These are phyloP conservation scores for Butyriboletus appendiculatus DNA, from an alignment of 1,284 basidiomycete genomes.

Conservation along the genomic window DNA sequence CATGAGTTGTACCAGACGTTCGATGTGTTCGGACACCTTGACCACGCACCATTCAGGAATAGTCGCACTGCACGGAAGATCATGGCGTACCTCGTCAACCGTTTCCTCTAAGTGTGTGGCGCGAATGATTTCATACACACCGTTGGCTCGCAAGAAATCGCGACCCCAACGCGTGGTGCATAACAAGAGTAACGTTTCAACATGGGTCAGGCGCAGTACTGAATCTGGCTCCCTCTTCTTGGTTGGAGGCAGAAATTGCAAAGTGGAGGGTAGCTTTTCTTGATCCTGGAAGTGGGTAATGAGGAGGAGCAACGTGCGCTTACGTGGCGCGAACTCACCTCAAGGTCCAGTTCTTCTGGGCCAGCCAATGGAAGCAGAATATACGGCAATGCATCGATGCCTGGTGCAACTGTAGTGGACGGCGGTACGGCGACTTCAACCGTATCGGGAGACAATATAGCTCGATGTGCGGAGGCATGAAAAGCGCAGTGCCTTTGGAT, in stretches of 20 bases:
- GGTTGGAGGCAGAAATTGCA: constrained; percentile 87
- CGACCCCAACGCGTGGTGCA: constrained; percentile 90
- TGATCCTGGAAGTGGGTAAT: constrained; percentile 62
- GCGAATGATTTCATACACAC: constrained; percentile 87
- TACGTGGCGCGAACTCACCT: constrained; percentile 46
- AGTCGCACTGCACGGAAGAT: constrained; percentile 4
- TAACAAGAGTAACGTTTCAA: constrained; percentile 89
- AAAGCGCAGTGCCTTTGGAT: constrained; percentile 76
- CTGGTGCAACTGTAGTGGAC: constrained; percentile 63
- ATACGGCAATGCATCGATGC: constrained; percentile 81
- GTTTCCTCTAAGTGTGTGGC: constrained; percentile 80
- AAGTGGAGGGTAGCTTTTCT: constrained; percentile 80
- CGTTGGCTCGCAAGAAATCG: constrained; percentile 77
- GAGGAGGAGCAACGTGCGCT: not conserved
- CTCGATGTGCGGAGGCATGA: constrained; percentile 63
- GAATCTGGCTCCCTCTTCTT: constrained; percentile 87
- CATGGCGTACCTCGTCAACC: constrained; percentile 67
- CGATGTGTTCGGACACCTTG: constrained; percentile 66
- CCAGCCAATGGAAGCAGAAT: constrained; percentile 92
- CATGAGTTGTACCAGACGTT: constrained; percentile 72
- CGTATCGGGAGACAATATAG: constrained; percentile 65
- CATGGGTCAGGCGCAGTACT: constrained; percentile 78
- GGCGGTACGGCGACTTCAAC: constrained; percentile 51
- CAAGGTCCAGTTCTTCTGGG: constrained; percentile 91
- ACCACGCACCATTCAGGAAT: constrained; percentile 6